These are phyloP conservation scores for Sicyos edulis DNA, from an alignment of 306 rosid species.

Conservation along the genomic window DNA sequence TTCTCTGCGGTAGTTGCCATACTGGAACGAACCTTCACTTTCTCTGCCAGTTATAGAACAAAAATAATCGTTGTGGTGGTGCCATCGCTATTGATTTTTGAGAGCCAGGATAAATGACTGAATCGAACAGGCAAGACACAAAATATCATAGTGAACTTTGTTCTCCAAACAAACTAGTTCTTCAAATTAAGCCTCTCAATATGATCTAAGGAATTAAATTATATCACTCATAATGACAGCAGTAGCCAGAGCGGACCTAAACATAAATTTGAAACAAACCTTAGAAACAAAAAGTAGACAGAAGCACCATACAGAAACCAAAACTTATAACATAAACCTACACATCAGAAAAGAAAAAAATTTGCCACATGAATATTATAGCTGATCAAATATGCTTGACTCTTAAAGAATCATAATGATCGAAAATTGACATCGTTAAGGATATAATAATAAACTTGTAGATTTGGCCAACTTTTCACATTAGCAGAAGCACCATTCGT, in stretches of 20 bases:
- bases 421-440: not conserved
- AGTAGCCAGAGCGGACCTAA: conserved; percentile 2
- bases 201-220: not conserved
- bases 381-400: not conserved
- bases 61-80: conserved; percentile 4
- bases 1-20: conserved; percentile 81
- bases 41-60: conserved; percentile 46
- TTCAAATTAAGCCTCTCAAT: not conserved
- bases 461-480: not conserved
- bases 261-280: not conserved
- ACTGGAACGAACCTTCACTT: conserved; percentile 78
- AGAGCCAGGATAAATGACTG: not conserved
- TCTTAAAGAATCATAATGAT: not conserved
- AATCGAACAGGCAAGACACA: not conserved
- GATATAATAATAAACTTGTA: not conserved
- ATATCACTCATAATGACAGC: too few relatives aligned
- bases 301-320: not conserved
- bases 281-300: not conserved
- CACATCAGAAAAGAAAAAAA: not conserved
- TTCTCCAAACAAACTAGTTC: not conserved
- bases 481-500: not conserved
- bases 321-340: not conserved
- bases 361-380: not conserved
- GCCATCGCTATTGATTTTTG: not conserved
- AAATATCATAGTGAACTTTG: not conserved